Evolutionary conservation across 352 stramenopile genomes (phyloP), one percentile per base, ranked within the genome.

Genomic region (Phytophthora tubulina): DNA sequence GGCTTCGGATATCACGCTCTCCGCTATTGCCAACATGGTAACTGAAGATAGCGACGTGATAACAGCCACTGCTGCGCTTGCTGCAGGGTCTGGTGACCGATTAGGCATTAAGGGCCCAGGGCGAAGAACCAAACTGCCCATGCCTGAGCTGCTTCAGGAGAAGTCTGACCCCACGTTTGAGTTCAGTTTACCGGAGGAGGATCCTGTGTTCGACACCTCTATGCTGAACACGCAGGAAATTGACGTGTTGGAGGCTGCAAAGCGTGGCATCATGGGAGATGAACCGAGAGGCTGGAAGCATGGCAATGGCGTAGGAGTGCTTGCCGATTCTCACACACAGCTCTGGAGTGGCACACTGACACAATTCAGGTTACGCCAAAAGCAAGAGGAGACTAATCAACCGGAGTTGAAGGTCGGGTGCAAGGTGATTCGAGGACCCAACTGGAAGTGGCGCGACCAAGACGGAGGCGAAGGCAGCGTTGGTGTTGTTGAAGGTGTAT

Each of bases 401-500:
- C 84, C 85, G 0, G 80, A 93, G 39, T 76, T 96, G 1, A 86
- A 79, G 11, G 86, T 97, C 21, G 91, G 91, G 1, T 95, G 88
- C 67, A 92, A 94, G 48, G 91, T 97, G 13, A 92, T 94, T 72
- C 90, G 91, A n/a, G 91, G 91, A 36, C 91, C 91, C 15, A 93
- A 95, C 68, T 97, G 90, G 90, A 96, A 96, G 70, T 96, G 90
- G 89, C 78, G 87, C 21, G 90, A 97, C 51, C 89, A 97, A 86
- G 90, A 97, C 51, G 90, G 90, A 13, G 90, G 90, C 13, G 89
- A 95, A 78, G 90, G 90, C 7, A 93, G 82, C 15, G 79, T 97
- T 31, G 90, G 90, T 41, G 70, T 86, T 41, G 87, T 97, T 17
- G 90, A 96, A 79, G 86, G 89, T 9, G 85, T 97, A 4, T 96